These are phyloP conservation scores for Volvox reticuliferus DNA, from an alignment of 139 green algal genomes.

Conservation along the genomic window DNA sequence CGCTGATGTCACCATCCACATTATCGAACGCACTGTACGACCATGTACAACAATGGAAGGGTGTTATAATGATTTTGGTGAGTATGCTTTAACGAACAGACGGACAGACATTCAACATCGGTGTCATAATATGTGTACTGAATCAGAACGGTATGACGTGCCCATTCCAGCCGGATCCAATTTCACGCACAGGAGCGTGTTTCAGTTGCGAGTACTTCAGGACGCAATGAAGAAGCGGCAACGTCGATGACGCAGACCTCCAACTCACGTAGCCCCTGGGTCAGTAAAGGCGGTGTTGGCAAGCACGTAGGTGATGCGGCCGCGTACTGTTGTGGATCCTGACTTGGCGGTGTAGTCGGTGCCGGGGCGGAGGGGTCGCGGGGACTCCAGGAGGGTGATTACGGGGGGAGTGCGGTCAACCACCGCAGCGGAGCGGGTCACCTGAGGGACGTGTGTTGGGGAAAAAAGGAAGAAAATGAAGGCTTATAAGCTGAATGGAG, in stretches of 20 bases:
- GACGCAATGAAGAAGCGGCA: too few relatives aligned
- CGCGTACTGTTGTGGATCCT: neutral
- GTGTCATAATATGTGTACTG: too few relatives aligned
- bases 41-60: neutral
- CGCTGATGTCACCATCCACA: slow-evolving; percentile 35
- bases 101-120: neutral
- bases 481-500: too few relatives aligned
- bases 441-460: neutral
- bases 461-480: too few relatives aligned
- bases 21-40: slow-evolving; percentile 18
- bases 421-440: neutral
- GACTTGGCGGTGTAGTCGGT: neutral
- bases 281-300: neutral
- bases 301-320: slow-evolving; percentile 22
- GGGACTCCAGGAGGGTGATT: slow-evolving; percentile 9
- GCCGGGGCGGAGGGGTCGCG: neutral
- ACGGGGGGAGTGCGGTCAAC: slow-evolving; percentile 1
- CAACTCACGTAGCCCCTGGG: slow-evolving; percentile 26
- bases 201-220: too few relatives aligned
- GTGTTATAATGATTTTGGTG: neutral
- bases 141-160: too few relatives aligned
- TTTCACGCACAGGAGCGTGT: too few relatives aligned
- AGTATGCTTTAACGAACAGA: neutral
- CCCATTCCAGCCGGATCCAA: too few relatives aligned
- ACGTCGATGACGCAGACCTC: too few relatives aligned